Evolutionary conservation across 345 rosid species (phyloP).

Genomic region (Lenwebbia sp.): DNA sequence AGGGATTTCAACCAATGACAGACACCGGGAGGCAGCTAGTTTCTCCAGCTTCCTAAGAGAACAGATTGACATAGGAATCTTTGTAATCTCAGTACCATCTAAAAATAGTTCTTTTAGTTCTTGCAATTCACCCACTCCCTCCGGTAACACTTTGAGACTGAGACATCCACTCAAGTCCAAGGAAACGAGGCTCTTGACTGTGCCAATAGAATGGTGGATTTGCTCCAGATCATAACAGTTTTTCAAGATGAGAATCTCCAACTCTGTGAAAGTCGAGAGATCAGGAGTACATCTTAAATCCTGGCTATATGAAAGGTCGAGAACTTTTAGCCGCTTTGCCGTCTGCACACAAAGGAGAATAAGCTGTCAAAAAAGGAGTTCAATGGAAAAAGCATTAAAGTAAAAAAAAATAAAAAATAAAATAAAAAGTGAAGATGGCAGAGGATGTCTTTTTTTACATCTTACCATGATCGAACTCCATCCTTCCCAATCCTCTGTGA

Average conservation of each 20-base stretch:
- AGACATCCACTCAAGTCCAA: accelerated
- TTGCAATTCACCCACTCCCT: neutral
- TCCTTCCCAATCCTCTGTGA: neutral
- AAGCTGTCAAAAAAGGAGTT: neutral
- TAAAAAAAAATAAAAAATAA: neutral
- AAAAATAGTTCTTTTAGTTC: neutral
- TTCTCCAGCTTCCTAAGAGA: neutral
- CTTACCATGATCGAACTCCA: neutral
- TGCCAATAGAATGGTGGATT: neutral
- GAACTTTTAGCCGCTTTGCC: neutral
- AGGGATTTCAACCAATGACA: too few species aligned
- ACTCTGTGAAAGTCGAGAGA: neutral
- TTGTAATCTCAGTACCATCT: accelerated
- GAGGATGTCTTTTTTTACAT: neutral
- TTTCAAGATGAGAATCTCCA: neutral
- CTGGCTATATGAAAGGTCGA: accelerated
- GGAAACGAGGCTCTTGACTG: neutral
- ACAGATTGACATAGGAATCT: neutral
- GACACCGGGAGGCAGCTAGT: too few species aligned
- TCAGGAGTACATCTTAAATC: neutral
- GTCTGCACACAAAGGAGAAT: neutral
- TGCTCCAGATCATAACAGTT: accelerated
- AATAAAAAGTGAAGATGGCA: neutral
- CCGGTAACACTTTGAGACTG: accelerated
- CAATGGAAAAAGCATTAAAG: neutral